phyloP scores from a whole-genome alignment of 192 early-diverging fungal species.

The Backusella tarrabulga region DNA sequence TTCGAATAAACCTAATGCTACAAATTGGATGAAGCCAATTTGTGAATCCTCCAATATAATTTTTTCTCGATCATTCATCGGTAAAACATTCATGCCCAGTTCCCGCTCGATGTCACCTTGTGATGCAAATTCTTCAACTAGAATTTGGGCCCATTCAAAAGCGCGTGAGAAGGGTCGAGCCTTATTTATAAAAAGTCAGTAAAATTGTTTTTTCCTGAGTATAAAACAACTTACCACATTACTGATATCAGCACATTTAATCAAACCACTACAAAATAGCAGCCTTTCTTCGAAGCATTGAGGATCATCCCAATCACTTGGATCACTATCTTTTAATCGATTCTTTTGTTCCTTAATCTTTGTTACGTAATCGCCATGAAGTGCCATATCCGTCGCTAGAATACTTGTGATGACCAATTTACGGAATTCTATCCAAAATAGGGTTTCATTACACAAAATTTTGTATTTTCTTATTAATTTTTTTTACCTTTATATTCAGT shows the following conservation, averaged over 20 bases:
- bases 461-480: slow-evolving; percentile 1
- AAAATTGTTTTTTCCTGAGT: neutral
- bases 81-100: slow-evolving; percentile 56
- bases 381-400: slow-evolving; percentile 80
- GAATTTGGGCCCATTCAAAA: slow-evolving; percentile 63
- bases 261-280: slow-evolving; percentile 66
- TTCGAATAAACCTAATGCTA: slow-evolving; percentile 53
- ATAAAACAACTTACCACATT: slow-evolving; percentile 54
- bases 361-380: slow-evolving; percentile 76
- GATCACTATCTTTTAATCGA: slow-evolving; percentile 42
- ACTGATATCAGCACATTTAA: slow-evolving; percentile 84
- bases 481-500: slow-evolving; percentile 28
- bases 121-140: slow-evolving; percentile 67
- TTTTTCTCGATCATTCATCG: slow-evolving; percentile 50
- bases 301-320: slow-evolving; percentile 30
- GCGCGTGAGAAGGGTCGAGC: slow-evolving; percentile 69
- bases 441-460: neutral
- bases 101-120: slow-evolving; percentile 74
- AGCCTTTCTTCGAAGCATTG: slow-evolving; percentile 56
- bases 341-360: slow-evolving; percentile 66
- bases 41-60: slow-evolving; percentile 46
- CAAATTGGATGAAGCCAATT: slow-evolving; percentile 48
- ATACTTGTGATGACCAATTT: slow-evolving; percentile 73
- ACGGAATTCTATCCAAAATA: slow-evolving; percentile 58
- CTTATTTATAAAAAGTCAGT: slow-evolving; percentile 20